Evolutionary conservation across 495 filamentous ascomycete genomes (phyloP), one percentile per base, ranked within the genome.

Genomic region (Aspergillus wentii): DNA sequence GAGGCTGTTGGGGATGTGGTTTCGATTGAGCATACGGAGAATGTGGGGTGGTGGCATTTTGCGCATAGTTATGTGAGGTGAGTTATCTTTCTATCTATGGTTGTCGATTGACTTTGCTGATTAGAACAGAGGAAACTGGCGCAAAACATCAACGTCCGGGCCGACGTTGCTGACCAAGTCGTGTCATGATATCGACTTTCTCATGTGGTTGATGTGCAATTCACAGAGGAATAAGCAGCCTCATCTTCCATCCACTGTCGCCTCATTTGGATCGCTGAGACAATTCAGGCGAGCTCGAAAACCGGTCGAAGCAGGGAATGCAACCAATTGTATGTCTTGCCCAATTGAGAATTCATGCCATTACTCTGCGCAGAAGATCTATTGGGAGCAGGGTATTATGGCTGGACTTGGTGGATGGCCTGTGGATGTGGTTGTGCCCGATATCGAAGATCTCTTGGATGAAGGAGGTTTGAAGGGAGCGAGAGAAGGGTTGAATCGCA

Each of bases 11-110:
- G 88, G 9, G 86, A 91, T 19, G 61, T 89, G 8, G 54, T 89
- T 4, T 83, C 78, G 15, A 64, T 94, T 29, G 82, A 86, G 35
- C 87, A 92, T 53, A 88, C 85, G 0, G 88, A 94, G 56, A 88
- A 88, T 0, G 81, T 94, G 3, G 88, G 88, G 1, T 88, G 80
- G 75, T 94, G 83, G 84, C 88, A 94, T 60, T 94, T 90, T 49
- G 64, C 77, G 1, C 88, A 94, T 59, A 80, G 75, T 42, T 94
- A 91, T 51, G 88, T 94, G 19, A 72, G 76, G 15, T 42, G 10
- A 35, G 22, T 18, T n/a, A n/a, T 2, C 8, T 2, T 5, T 13
- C 3, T 6, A 15, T 17, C 23, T 15, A 5, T 2, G 1, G 14
- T 8, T 8, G 6, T 5, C 18, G 22, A 5, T 14, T n/a, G 16